A percentile compares a stretch with the other conserved stretches of the same genome.
Evolutionary conservation across 169 alveolate genomes (phyloP).

Genomic region (Toxoplasma gondii): DNA sequence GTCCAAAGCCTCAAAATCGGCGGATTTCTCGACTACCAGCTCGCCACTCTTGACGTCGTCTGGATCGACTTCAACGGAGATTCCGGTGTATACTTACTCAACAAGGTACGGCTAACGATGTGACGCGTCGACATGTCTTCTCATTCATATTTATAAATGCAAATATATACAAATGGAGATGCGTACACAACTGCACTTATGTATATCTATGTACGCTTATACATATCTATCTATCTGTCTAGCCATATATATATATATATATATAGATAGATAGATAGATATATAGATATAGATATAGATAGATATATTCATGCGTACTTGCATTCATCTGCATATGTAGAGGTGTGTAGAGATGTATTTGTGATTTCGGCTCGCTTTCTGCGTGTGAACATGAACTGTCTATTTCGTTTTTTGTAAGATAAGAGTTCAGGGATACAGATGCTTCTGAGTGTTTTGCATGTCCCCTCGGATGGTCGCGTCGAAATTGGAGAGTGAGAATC

Average conservation of each 20-base stretch:
- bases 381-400: too few relatives aligned
- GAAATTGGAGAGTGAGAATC: too few relatives aligned
- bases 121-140: background rate
- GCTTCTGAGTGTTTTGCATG: too few relatives aligned
- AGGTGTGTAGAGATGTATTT: too few relatives aligned
- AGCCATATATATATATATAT: too few relatives aligned
- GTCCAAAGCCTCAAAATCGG: constrained; percentile 3
- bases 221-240: background rate
- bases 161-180: background rate
- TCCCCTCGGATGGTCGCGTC: too few relatives aligned
- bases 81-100: constrained; percentile 53
- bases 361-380: too few relatives aligned
- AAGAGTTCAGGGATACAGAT: too few relatives aligned
- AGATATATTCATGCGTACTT: background rate
- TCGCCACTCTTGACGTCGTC: background rate
- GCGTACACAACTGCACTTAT: background rate
- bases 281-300: background rate
- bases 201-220: background rate
- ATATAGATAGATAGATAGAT: too few relatives aligned
- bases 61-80: constrained; percentile 65
- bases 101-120: constrained; percentile 24
- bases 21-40: constrained; percentile 56
- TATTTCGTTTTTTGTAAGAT: too few relatives aligned
- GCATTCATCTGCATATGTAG: too few relatives aligned
- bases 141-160: background rate